A percentile compares a stretch with the other conserved stretches of the same genome.
Evolutionary conservation across 495 filamentous ascomycete genomes (phyloP).

Genomic region (Lasiosphaeria miniovina): DNA sequence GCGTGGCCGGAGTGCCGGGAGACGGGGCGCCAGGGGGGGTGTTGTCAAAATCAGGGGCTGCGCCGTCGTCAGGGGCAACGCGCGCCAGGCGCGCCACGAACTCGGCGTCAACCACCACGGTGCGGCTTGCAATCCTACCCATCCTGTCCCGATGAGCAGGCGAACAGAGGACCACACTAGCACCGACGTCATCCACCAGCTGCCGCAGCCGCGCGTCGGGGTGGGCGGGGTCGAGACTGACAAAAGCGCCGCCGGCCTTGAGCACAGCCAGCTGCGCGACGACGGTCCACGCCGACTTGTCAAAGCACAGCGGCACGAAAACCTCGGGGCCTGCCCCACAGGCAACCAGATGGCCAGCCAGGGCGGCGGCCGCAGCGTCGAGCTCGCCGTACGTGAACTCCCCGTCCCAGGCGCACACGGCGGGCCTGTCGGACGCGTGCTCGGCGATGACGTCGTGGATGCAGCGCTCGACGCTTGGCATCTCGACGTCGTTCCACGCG

Average conservation of each 20-base stretch:
- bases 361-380: slow-evolving; percentile 26
- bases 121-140: slow-evolving; percentile 8
- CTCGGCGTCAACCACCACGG: slow-evolving; percentile 10
- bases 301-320: slow-evolving; percentile 50
- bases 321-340: slow-evolving; percentile 43
- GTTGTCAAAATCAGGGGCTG: no score
- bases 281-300: slow-evolving; percentile 46
- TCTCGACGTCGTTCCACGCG: slow-evolving; percentile 22
- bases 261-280: slow-evolving; percentile 44
- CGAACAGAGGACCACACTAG: slow-evolving; percentile 46
- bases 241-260: slow-evolving; percentile 51
- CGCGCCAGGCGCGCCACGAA: slow-evolving; percentile 3
- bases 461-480: slow-evolving; percentile 30
- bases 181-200: slow-evolving; percentile 23
- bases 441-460: slow-evolving; percentile 49
- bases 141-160: slow-evolving; percentile 37
- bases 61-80: no score
- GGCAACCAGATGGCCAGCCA: slow-evolving; percentile 43
- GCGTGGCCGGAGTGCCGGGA: slow-evolving; percentile 17
- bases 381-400: slow-evolving; percentile 55
- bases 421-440: slow-evolving; percentile 31
- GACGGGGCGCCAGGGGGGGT: not conserved
- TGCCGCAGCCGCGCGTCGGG: slow-evolving; percentile 47
- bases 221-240: slow-evolving; percentile 55
- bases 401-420: slow-evolving; percentile 56